These are phyloP conservation scores for Lentinula sp. DNA, from an alignment of 768 basidiomycete genomes.

Conservation along the genomic window DNA sequence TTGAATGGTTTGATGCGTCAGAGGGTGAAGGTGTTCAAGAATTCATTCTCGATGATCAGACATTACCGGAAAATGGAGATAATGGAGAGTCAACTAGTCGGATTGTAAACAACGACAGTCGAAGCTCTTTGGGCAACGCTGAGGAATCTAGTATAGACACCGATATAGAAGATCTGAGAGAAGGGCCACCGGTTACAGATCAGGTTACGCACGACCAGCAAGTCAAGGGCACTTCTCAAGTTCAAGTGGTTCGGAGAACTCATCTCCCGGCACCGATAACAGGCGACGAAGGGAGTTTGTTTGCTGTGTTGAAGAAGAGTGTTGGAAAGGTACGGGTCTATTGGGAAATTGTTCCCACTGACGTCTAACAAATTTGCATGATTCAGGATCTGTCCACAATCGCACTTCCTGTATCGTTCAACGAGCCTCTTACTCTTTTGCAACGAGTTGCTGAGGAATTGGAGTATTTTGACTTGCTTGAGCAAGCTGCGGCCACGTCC, in stretches of 20 bases:
- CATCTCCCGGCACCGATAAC: slow-evolving; percentile 53
- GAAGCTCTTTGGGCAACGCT: slow-evolving; percentile 28
- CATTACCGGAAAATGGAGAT: slow-evolving; percentile 32
- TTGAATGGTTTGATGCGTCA: slow-evolving; percentile 76
- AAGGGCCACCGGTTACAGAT: slow-evolving; percentile 7
- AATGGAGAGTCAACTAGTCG: slow-evolving; percentile 31
- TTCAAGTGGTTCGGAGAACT: slow-evolving; percentile 42
- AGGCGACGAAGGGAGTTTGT: slow-evolving; percentile 77
- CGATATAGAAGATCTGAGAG: slow-evolving; percentile 37
- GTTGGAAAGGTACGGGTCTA: slow-evolving; percentile 63
- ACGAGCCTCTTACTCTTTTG: slow-evolving; percentile 79
- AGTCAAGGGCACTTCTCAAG: slow-evolving; percentile 5
- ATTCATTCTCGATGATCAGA: slow-evolving; percentile 50
- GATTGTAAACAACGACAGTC: slow-evolving; percentile 32
- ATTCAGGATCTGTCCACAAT: slow-evolving; percentile 75
- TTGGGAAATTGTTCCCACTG: not conserved
- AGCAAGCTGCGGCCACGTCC: slow-evolving; percentile 49
- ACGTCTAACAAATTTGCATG: not conserved
- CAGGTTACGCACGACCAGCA: slow-evolving; percentile 4
- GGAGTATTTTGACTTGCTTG: slow-evolving; percentile 70
- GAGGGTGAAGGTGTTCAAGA: slow-evolving; percentile 61
- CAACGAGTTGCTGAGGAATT: slow-evolving; percentile 81
- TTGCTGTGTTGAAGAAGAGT: slow-evolving; percentile 80
- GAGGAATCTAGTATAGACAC: slow-evolving; percentile 51
- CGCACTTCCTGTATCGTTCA: slow-evolving; percentile 84